These are phyloP conservation scores for Xylaria nigripes DNA, from an alignment of 495 filamentous ascomycete species.

Conservation along the genomic window DNA sequence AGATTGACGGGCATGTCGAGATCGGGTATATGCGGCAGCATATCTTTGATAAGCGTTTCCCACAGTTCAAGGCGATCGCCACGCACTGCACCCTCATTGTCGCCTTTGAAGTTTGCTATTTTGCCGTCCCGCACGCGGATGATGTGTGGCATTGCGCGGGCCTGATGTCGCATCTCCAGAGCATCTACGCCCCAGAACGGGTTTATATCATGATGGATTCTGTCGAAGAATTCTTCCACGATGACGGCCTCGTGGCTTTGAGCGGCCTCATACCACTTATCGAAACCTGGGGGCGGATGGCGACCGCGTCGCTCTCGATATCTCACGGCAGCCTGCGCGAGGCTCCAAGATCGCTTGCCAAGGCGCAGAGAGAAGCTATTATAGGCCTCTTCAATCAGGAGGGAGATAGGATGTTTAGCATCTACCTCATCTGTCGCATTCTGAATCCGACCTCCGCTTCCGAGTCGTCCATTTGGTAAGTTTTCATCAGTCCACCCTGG, in stretches of 20 bases:
- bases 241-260: conserved; percentile 46
- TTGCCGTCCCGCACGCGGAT: conserved; percentile 45
- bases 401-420: too few relatives aligned
- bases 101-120: conserved; percentile 36
- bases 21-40: conserved; percentile 50
- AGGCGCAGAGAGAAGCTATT: neutral
- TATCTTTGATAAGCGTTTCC: conserved; percentile 40
- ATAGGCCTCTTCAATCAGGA: too few relatives aligned
- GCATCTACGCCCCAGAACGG: conserved; percentile 58
- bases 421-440: too few relatives aligned
- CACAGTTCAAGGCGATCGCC: conserved; percentile 49
- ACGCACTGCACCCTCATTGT: conserved; percentile 17
- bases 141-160: conserved; percentile 26
- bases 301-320: conserved; percentile 54
- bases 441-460: too few relatives aligned
- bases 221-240: conserved; percentile 61
- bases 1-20: conserved; percentile 59
- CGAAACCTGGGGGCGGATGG: conserved; percentile 65
- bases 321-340: conserved; percentile 37
- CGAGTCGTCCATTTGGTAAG: too few relatives aligned
- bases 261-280: conserved; percentile 55
- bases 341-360: neutral
- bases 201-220: conserved; percentile 54
- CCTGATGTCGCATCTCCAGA: conserved; percentile 24
- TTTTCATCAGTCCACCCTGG: too few relatives aligned